Percentiles rank a stretch among this genome's conserved stretches.
Evolutionary conservation across 139 green algal genomes (phyloP).

Genomic region (Mesotaenium endlicherianum): DNA sequence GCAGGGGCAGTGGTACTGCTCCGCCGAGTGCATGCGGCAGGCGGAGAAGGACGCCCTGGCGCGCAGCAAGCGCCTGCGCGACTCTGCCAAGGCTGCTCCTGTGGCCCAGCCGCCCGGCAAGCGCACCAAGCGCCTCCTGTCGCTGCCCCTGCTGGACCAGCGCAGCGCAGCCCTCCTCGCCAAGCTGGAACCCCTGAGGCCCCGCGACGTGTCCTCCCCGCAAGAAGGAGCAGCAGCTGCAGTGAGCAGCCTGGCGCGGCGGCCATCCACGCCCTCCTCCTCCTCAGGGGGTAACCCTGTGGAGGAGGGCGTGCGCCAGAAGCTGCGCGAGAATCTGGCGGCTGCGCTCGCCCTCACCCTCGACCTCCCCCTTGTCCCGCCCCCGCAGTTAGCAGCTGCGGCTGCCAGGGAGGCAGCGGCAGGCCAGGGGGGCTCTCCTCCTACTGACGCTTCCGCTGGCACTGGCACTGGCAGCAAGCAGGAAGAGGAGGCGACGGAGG

Average conservation of each 20-base stretch:
- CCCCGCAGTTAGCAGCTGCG: neutral
- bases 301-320: neutral
- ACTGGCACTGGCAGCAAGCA: neutral
- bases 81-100: neutral
- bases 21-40: neutral
- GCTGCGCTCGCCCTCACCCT: conserved; percentile 4
- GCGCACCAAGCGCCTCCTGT: neutral
- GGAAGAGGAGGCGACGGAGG: neutral
- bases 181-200: too few relatives aligned
- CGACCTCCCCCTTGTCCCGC: too few relatives aligned
- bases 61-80: neutral
- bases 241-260: neutral
- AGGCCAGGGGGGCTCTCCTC: neutral
- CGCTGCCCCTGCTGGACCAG: neutral
- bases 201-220: neutral
- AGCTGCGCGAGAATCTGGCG: neutral
- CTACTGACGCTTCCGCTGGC: neutral
- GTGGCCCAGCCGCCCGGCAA: neutral
- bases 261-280: neutral
- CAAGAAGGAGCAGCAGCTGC: too few relatives aligned
- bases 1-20: conserved; percentile 16
- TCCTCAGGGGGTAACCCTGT: neutral
- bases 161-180: too few relatives aligned
- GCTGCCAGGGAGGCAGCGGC: neutral
- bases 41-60: conserved; percentile 13